Evolutionary conservation across 495 filamentous ascomycete genomes (phyloP).

Genomic region (Echria macrotheca): DNA sequence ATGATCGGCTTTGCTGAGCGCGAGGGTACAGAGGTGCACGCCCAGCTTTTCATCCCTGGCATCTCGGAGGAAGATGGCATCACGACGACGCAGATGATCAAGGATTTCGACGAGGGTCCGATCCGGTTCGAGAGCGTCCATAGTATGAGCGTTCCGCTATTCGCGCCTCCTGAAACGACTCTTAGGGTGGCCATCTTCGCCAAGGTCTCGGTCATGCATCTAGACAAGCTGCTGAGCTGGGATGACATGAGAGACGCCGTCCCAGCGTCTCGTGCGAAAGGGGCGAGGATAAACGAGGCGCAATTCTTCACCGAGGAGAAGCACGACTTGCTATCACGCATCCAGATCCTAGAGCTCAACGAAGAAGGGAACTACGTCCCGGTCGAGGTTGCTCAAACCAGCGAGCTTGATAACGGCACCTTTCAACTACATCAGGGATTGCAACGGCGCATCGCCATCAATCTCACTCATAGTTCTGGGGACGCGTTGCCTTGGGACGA

Average conservation of each 20-base stretch:
- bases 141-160: slow-evolving; percentile 94
- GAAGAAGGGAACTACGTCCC: slow-evolving; percentile 88
- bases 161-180: slow-evolving; percentile 65
- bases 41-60: slow-evolving; percentile 89
- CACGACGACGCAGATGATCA: slow-evolving; percentile 92
- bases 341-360: slow-evolving; percentile 84
- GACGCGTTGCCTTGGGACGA: slow-evolving; percentile 84
- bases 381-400: slow-evolving; percentile 85
- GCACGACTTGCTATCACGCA: slow-evolving; percentile 83
- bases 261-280: slow-evolving; percentile 51
- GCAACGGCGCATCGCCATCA: slow-evolving; percentile 82
- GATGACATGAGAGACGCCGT: slow-evolving; percentile 89
- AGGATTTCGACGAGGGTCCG: slow-evolving; percentile 89
- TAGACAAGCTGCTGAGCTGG: slow-evolving; percentile 97
- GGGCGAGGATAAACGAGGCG: slow-evolving; percentile 74
- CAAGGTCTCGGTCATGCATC: slow-evolving; percentile 83
- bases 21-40: slow-evolving; percentile 93
- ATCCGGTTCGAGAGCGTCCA: slow-evolving; percentile 96
- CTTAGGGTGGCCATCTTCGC: slow-evolving; percentile 93
- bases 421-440: slow-evolving; percentile 96
- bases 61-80: slow-evolving; percentile 88
- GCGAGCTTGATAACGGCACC: slow-evolving; percentile 72
- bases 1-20: slow-evolving; percentile 94
- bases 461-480: slow-evolving; percentile 81
- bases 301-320: slow-evolving; percentile 90